Conservation (phyloP, 1,139 yeast genomes). For the Hansenula lynferdii region DNA sequence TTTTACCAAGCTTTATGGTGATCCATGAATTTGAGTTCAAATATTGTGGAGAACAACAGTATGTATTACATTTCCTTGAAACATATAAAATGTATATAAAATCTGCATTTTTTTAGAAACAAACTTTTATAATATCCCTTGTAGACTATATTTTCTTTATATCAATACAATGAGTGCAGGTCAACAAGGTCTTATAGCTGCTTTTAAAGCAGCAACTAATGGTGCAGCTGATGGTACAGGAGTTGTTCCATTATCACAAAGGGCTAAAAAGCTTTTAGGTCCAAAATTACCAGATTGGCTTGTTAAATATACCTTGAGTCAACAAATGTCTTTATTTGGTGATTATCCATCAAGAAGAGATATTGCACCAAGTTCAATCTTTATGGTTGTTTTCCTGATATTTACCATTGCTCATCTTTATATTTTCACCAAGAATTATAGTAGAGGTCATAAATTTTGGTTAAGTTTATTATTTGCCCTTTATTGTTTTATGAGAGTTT, state of each 20-base stretch:
- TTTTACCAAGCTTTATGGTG: no score
- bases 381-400: constrained; percentile 49
- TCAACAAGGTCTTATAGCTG: constrained; percentile 5
- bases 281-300: constrained; percentile 34
- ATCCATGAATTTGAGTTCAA: no score
- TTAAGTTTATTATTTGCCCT: constrained; percentile 50
- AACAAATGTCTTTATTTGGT: constrained; percentile 48
- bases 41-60: no score
- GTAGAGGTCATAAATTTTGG: constrained; percentile 63
- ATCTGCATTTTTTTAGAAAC: no score
- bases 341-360: constrained; percentile 56
- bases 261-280: constrained; percentile 24
- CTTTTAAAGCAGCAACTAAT: constrained; percentile 20
- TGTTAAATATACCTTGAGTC: constrained; percentile 30
- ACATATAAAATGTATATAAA: no score
- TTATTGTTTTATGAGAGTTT: constrained; percentile 45
- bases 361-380: constrained; percentile 57
- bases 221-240: constrained; percentile 53
- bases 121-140: no score
- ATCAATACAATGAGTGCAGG: not conserved
- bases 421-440: constrained; percentile 45
- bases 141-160: no score
- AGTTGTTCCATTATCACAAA: constrained; percentile 27
- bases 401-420: constrained; percentile 42
- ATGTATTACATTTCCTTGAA: no score